Base-by-base conservation (phyloP, 768 basidiomycete genomes). In the Serendipita indica region DNA sequence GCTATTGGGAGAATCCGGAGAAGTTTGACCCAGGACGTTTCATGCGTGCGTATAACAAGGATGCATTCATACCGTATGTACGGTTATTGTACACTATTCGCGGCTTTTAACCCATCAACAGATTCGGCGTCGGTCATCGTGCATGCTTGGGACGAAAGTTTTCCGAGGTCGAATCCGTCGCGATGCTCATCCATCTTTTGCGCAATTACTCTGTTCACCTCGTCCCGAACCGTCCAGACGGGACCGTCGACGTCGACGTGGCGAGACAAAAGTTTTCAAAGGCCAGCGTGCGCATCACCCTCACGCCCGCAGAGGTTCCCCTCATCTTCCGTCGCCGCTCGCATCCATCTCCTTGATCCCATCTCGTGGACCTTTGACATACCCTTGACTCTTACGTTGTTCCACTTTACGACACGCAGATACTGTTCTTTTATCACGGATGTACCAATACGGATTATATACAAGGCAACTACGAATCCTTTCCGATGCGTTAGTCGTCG, bases 81-180 rank as follows among this genome's bases (percentile, higher is more conserved):
- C 16, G 32, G 4, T 27, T 12, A 10, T 22, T 12, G 7, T 5
- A 5, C 5, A 30, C 22, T 27, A 54, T 30, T 7, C 1, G 32
- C n/a, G 10, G 20, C 7, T 25, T 10, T n/a, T 27, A 18, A 27
- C 30, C 49, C 30, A 18, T 14, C 10, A 7, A 10, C 43, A 54
- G 49, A 33, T 54, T 54, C n/a, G 49, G 49, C 10, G 49, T 54
- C 22, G 49, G 49, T 27, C 49, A 54, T 54, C 49, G 49, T 10
- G 49, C 49, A 4, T 54, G 49, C n/a, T 28, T 54, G 20, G 49
- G 49, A 54, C 49, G 49, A 18, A 54, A 54, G 49, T 54, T 54
- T 32, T 54, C 49, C 20, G 49, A 54, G n/a, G 49, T 54, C 49
- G 49, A 54, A 27, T 54, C 49, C 10, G 49, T 54, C 22, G 49